Conservation (phyloP, 306 rosid genomes). For the Cyclanthera cordifolia region DNA sequence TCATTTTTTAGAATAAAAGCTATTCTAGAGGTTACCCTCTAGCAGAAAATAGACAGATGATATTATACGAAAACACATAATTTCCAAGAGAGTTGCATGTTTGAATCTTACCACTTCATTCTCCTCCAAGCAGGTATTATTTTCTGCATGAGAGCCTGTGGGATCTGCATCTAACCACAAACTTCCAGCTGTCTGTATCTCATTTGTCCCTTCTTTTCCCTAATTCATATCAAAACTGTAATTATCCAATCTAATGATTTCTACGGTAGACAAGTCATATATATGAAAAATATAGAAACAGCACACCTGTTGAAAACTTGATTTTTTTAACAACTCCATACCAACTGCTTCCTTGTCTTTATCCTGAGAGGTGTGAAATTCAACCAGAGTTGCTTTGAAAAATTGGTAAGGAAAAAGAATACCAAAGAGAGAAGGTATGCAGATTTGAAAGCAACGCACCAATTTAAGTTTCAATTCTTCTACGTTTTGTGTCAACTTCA, state of each 20-base stretch:
- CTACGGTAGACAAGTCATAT: neutral
- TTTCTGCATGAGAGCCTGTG: slow-evolving; percentile 17
- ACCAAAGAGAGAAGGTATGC: neutral
- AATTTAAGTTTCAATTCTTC: slow-evolving; percentile 51
- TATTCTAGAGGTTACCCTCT: neutral
- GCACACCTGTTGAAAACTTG: slow-evolving; percentile 38
- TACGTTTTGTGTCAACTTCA: slow-evolving; percentile 53
- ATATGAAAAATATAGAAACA: slow-evolving; percentile 14
- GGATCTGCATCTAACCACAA: slow-evolving; percentile 23
- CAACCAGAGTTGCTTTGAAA: slow-evolving; percentile 5
- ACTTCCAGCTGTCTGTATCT: slow-evolving; percentile 17
- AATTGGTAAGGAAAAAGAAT: neutral
- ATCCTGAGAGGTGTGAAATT: slow-evolving; percentile 25
- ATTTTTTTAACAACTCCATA: slow-evolving; percentile 22
- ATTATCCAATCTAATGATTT: slow-evolving; percentile 12
- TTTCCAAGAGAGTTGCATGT: slow-evolving; percentile 11
- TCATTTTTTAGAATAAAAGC: neutral
- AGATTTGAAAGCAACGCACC: slow-evolving; percentile 37
- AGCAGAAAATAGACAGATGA: too few relatives aligned
- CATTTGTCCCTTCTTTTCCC: slow-evolving; percentile 25
- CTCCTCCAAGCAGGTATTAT: slow-evolving; percentile 19
- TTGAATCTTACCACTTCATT: slow-evolving; percentile 18
- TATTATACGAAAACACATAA: neutral
- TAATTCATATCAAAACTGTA: slow-evolving; percentile 19
- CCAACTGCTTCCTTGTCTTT: slow-evolving; percentile 36